Evolutionary conservation across 2,329 filamentous ascomycete genomes (phyloP), one percentile per base, ranked within the genome.

Genomic region (Sarocladium strictum): DNA sequence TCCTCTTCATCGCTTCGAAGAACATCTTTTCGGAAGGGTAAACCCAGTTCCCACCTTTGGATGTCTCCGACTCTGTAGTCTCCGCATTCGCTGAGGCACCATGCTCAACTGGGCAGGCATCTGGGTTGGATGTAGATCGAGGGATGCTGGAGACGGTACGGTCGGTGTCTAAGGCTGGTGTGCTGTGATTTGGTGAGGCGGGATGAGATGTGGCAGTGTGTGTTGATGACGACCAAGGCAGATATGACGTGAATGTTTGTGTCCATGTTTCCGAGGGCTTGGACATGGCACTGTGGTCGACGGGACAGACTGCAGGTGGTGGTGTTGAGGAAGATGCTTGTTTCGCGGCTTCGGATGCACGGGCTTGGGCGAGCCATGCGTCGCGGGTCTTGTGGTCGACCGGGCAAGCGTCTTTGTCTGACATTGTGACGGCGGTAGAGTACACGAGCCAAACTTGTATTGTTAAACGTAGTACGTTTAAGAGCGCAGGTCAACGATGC

Each of bases 21-120:
- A 99, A 99, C 85, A 97, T 96, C 66, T 89, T 87, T 69, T 97
- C 93, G 0, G 89, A 94, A 0, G 94, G 94, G 71, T 99, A 99
- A 58, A 99, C 86, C 94, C 94, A 99, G 69, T 97, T 96, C 0
- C 93, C 93, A 0, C 83, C 82, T 35, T 74, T 74, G 63, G 90
- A 85, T 21, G 84, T 78, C 58, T 88, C 87, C 0, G 86, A 88
- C 67, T 96, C 91, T 5, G 29, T 17, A 58, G 81, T 72, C 71
- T 97, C 90, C 58, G 82, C 79, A 70, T 96, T 96, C 14, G 87
- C 85, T 0, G 69, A 71, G 41, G 70, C 67, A 32, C 65, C 68
- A 53, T 71, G 71, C 35, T 72, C 65, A 47, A 71, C 69, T 14
- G 75, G 74, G 51, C 70, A 71, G 14, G 65, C 66, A 2, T 65